phyloP scores from a whole-genome alignment of 2,329 filamentous ascomycete genomes.

The Ascochyta viciae-villosae region DNA sequence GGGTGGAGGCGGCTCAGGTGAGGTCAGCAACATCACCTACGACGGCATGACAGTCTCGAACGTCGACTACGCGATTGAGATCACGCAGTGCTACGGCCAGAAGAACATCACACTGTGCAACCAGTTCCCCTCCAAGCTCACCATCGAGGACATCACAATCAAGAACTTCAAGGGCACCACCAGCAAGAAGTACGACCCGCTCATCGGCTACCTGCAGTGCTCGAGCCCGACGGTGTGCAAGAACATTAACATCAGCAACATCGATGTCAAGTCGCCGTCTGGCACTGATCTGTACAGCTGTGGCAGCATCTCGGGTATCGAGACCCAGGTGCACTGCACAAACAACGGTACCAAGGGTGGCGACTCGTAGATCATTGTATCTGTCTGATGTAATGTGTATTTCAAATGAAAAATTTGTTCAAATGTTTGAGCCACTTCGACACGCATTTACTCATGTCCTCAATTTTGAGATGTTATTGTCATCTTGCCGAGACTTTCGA shows the following conservation, averaged over 20 bases:
- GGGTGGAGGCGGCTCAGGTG: slow-evolving; percentile 69
- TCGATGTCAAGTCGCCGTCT: slow-evolving; percentile 58
- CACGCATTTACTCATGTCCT: no score
- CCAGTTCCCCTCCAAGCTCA: slow-evolving; percentile 62
- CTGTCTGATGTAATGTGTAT: not conserved
- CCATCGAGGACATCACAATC: slow-evolving; percentile 63
- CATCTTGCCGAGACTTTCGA: no score
- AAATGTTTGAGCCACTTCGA: no score
- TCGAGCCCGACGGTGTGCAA: slow-evolving; percentile 55
- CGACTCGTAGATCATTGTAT: slow-evolving; percentile 19
- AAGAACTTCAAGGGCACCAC: slow-evolving; percentile 65
- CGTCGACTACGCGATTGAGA: slow-evolving; percentile 70
- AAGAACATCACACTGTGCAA: slow-evolving; percentile 68
- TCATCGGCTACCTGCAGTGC: slow-evolving; percentile 55
- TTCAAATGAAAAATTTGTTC: no score
- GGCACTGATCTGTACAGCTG: slow-evolving; percentile 55
- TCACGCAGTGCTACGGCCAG: slow-evolving; percentile 72
- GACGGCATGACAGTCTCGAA: slow-evolving; percentile 66
- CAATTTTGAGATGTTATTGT: no score
- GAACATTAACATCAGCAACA: slow-evolving; percentile 55
- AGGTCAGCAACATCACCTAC: slow-evolving; percentile 72
- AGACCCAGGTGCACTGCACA: slow-evolving; percentile 43
- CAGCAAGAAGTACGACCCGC: slow-evolving; percentile 51
- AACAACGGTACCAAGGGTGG: slow-evolving; percentile 26
- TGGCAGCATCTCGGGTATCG: slow-evolving; percentile 48